Evolutionary conservation across 1,284 basidiomycete species (phyloP).

Genomic region (Ustilago bromivora): DNA sequence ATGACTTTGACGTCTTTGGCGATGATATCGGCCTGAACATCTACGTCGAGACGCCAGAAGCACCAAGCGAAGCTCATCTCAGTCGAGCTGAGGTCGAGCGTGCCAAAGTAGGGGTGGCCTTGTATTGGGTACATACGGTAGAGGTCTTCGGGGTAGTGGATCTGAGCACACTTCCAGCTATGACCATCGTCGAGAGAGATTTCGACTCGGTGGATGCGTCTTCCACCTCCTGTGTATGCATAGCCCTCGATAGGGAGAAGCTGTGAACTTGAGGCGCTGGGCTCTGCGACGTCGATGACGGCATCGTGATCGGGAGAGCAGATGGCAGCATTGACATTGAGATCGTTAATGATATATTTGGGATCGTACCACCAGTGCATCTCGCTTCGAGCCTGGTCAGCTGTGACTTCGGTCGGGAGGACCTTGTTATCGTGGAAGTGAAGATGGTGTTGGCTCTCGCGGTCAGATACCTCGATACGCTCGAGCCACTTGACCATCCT

Average conservation of each 20-base stretch:
- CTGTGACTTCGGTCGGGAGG: constrained; percentile 74
- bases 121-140: constrained; percentile 71
- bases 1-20: constrained; percentile 72
- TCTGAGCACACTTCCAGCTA: constrained; percentile 74
- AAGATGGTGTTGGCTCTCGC: constrained; percentile 74
- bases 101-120: constrained; percentile 69
- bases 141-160: constrained; percentile 75
- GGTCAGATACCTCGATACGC: constrained; percentile 74
- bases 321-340: constrained; percentile 77
- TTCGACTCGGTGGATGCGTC: constrained; percentile 76
- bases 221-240: constrained; percentile 78
- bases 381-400: constrained; percentile 75
- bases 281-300: constrained; percentile 66
- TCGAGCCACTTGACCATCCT: constrained; percentile 75
- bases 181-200: constrained; percentile 76
- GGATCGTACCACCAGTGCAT: constrained; percentile 77
- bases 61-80: constrained; percentile 78
- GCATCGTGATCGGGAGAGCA: constrained; percentile 76
- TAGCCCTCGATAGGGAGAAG: constrained; percentile 73
- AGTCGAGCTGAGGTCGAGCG: constrained; percentile 73
- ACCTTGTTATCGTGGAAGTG: constrained; percentile 76
- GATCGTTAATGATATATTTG: constrained; percentile 73
- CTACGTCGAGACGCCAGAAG: constrained; percentile 75
- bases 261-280: constrained; percentile 9
- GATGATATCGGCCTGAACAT: constrained; percentile 69